phyloP scores from a whole-genome alignment of 2,329 filamentous ascomycete species.

The Zymoseptoria brevis region DNA sequence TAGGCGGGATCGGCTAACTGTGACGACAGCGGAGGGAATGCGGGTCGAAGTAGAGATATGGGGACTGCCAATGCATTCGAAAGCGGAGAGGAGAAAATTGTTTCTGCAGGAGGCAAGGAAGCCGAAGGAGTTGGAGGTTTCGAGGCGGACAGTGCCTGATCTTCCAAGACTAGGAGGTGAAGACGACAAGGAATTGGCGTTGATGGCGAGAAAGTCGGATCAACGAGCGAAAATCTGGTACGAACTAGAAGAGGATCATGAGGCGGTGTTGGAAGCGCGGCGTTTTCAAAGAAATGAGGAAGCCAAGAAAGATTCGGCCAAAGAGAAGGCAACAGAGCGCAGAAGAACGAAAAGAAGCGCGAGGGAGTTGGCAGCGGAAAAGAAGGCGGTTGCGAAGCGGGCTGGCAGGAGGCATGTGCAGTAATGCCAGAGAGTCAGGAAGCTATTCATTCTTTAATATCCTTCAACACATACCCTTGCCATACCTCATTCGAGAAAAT shows the following conservation, averaged over 20 bases:
- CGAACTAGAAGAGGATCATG: constrained; percentile 1
- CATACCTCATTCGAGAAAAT: not conserved
- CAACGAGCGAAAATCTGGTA: not conserved
- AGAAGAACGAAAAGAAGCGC: not conserved
- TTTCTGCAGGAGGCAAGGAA: too few relatives aligned
- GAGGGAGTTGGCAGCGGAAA: not conserved
- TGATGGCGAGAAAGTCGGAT: too few relatives aligned
- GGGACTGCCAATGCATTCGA: too few relatives aligned
- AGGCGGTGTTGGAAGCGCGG: constrained; percentile 1
- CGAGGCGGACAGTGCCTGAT: too few relatives aligned
- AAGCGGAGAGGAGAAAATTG: too few relatives aligned
- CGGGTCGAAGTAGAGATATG: too few relatives aligned
- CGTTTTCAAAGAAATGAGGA: not conserved
- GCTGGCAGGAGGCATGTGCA: not conserved
- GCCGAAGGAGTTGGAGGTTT: too few relatives aligned
- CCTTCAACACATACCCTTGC: not conserved
- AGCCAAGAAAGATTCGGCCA: not conserved
- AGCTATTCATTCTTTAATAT: not conserved
- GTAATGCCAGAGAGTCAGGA: not conserved
- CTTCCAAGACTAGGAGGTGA: too few relatives aligned
- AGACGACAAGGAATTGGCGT: too few relatives aligned
- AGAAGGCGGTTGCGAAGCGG: not conserved
- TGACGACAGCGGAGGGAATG: too few relatives aligned
- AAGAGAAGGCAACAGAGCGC: not conserved
- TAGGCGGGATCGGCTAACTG: too few relatives aligned